Base-by-base conservation (phyloP, 2,329 filamentous ascomycete genomes). In the Akanthomyces uredinophilus region DNA sequence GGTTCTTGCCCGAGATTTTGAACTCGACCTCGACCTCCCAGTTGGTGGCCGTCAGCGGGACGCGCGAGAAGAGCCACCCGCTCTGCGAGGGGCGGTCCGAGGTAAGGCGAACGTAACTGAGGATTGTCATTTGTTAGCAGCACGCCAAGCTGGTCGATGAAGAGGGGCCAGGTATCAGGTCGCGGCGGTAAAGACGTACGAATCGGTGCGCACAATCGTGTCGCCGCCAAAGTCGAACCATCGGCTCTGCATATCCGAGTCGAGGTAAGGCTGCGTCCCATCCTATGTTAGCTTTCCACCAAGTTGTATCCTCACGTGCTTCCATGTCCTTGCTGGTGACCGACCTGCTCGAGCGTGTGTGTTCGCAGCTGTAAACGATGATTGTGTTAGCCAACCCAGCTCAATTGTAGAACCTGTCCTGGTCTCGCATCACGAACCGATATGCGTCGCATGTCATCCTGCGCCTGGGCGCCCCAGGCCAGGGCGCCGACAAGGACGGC, bases 161-260 rank as follows among this genome's bases (percentile, higher is more conserved):
- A 27, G 8, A 35, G 24, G 24, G 16, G 18, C 29, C n/a, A 37
- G 29, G 43, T 7, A 24, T 24, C 14, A 27, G n/a, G 39, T 52
- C 22, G 56, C 37, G 64, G 32, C 32, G 32, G 32, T 8, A 60
- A 65, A 53, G 57, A 77, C 83, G 66, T 85, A 88, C 86, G 83
- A 83, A 73, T 88, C 86, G 66, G 86, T 87, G 69, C 86, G 81
- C 70, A 97, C 84, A 70, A 99, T 88, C 46, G 94, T 92, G 79
- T 96, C 92, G 73, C 94, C 95, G 73, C 95, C 95, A 84, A 96
- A 99, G 79, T 99, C 95, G 78, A 94, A 99, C 94, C 95, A 99
- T 74, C 95, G 89, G 79, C 91, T 96, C 79, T 96, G 90, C 88
- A 98, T 93, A 76, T 98, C 95, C 64, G 92, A 95, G 79, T 99